These are phyloP conservation scores for Saprolegnia parasitica DNA, from an alignment of 352 stramenopile species.

Conservation along the genomic window DNA sequence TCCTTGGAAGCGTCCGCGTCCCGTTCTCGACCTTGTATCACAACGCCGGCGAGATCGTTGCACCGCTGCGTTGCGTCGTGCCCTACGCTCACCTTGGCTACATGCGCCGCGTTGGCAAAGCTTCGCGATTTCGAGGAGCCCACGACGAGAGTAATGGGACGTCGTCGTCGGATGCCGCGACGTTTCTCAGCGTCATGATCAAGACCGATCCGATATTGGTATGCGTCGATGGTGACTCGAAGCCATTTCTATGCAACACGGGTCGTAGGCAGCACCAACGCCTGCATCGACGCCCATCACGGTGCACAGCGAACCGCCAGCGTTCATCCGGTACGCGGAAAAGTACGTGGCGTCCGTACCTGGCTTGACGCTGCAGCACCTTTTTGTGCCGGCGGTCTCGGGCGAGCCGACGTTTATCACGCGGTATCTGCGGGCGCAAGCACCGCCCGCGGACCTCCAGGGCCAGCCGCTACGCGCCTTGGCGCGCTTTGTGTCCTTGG, in stretches of 20 bases:
- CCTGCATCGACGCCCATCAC: constrained; percentile 10
- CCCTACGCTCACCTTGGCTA: constrained; percentile 86
- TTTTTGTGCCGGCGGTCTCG: constrained; percentile 74
- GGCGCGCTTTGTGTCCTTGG: constrained; percentile 87
- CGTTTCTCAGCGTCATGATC: constrained; percentile 81
- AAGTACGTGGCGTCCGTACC: constrained; percentile 34
- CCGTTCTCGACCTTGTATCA: constrained; percentile 87
- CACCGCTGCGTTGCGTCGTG: constrained; percentile 71
- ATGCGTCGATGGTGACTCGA: not conserved
- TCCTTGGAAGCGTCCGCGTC: constrained; percentile 76
- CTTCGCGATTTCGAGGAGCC: not conserved
- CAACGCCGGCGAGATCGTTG: constrained; percentile 68
- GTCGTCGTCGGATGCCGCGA: constrained; percentile 34
- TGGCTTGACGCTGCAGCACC: constrained; percentile 30
- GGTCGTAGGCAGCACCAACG: constrained; percentile 36
- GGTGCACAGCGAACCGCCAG: constrained; percentile 31
- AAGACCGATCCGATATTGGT: constrained; percentile 80
- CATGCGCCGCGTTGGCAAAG: constrained; percentile 28
- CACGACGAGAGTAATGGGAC: constrained; percentile 24
- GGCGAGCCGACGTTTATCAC: constrained; percentile 62
- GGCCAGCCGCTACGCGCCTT: constrained; percentile 34
- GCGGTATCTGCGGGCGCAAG: constrained; percentile 68
- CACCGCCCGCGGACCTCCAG: constrained; percentile 46
- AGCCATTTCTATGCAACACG: not conserved
- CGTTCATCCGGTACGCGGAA: constrained; percentile 38